A percentile compares a stretch with the other conserved stretches of the same genome.
Conservation (phyloP, 495 filamentous ascomycete genomes). For the Astrothelium subdiscretum region DNA sequence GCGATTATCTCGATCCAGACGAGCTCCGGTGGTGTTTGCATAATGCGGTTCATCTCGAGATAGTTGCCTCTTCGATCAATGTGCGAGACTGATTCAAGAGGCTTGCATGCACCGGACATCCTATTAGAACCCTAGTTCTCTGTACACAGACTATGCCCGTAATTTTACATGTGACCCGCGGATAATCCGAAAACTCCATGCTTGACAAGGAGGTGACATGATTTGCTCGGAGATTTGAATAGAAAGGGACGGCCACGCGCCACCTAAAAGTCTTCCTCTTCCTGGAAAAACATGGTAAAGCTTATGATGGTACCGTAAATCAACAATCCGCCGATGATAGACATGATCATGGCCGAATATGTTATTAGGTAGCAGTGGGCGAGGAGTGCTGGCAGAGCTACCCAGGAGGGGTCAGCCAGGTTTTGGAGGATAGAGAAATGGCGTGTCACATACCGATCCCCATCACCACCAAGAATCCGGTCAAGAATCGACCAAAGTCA, state of each 20-base stretch:
- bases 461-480: constrained; percentile 95
- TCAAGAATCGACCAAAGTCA: constrained; percentile 88
- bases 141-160: not conserved
- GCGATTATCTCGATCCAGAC: not conserved
- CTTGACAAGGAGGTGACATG: not conserved
- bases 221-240: not conserved
- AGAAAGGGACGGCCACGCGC: not conserved
- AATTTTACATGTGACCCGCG: not conserved
- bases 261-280: constrained; percentile 69
- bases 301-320: constrained; percentile 98
- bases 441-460: constrained; percentile 65
- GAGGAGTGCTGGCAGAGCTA: constrained; percentile 83
- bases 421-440: not conserved
- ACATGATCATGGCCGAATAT: constrained; percentile 88
- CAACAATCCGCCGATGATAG: constrained; percentile 76
- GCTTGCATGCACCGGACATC: not conserved
- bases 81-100: not conserved
- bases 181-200: not conserved
- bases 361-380: constrained; percentile 74
- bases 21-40: not conserved
- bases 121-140: not conserved
- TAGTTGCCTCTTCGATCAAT: not conserved
- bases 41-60: too few species aligned
- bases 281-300: constrained; percentile 96
- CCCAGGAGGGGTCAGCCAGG: not conserved